Evolutionary conservation across 495 filamentous ascomycete genomes (phyloP).

Genomic region (Penicillium robsamsonii): DNA sequence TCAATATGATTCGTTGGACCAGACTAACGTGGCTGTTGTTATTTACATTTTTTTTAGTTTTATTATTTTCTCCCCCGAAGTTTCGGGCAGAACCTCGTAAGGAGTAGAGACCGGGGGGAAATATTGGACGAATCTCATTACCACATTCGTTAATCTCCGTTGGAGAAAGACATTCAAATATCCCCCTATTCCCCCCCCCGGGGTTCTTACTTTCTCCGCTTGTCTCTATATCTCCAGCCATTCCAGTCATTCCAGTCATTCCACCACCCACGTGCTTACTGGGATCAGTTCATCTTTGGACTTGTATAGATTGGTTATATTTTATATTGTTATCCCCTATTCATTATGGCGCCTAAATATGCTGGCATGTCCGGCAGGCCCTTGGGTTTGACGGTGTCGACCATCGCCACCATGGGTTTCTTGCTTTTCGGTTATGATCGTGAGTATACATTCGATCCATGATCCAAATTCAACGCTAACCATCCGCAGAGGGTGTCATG

Average conservation of each 20-base stretch:
- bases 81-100: not conserved
- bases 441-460: constrained; percentile 16
- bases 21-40: constrained; percentile 1
- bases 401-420: constrained; percentile 71
- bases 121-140: constrained; percentile 24
- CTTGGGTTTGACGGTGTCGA: constrained; percentile 62
- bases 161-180: constrained; percentile 24
- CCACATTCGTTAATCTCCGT: constrained; percentile 19
- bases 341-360: constrained; percentile 43
- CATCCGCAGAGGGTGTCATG: constrained; percentile 61
- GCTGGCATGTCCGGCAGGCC: constrained; percentile 63
- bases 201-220: constrained; percentile 16
- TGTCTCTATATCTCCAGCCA: constrained; percentile 12
- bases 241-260: constrained; percentile 5
- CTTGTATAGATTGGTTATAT: constrained; percentile 6
- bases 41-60: constrained; percentile 2
- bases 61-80: not conserved
- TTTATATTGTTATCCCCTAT: constrained; percentile 2
- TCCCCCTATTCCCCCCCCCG: constrained; percentile 21
- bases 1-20: constrained; percentile 23
- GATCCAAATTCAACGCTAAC: constrained; percentile 10
- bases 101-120: constrained; percentile 21
- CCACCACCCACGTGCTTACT: constrained; percentile 10
- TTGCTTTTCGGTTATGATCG: constrained; percentile 68
- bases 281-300: constrained; percentile 4